phyloP scores from a whole-genome alignment of 2,329 filamentous ascomycete genomes.

The Plectosphaerella sp. region DNA sequence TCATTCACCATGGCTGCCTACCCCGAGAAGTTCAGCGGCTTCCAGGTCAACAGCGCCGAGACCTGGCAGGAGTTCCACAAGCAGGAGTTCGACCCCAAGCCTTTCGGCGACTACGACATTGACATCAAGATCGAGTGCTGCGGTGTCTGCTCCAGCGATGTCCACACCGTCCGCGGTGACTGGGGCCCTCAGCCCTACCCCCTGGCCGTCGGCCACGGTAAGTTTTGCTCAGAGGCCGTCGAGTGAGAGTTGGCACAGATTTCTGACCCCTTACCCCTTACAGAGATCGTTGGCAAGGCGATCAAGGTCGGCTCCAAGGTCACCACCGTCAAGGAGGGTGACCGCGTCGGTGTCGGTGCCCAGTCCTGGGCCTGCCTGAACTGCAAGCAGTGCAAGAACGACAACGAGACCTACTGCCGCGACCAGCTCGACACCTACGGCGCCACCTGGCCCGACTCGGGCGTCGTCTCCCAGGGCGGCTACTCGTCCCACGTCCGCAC shows the following conservation, averaged over 20 bases:
- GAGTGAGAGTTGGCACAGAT: not conserved
- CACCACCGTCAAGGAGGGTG: slow-evolving; percentile 45
- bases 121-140: slow-evolving; percentile 70
- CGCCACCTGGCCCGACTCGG: slow-evolving; percentile 41
- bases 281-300: slow-evolving; percentile 41
- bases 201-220: slow-evolving; percentile 49
- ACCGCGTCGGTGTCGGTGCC: slow-evolving; percentile 54
- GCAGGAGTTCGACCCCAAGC: slow-evolving; percentile 66
- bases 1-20: slow-evolving; percentile 39
- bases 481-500: slow-evolving; percentile 52
- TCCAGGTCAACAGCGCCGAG: slow-evolving; percentile 51
- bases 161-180: slow-evolving; percentile 52
- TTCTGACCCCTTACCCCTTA: not conserved
- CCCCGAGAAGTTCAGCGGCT: slow-evolving; percentile 57
- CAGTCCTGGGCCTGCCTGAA: slow-evolving; percentile 46
- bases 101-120: slow-evolving; percentile 65
- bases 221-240: slow-evolving; percentile 15
- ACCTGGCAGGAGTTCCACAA: slow-evolving; percentile 60
- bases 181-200: slow-evolving; percentile 50
- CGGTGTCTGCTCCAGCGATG: slow-evolving; percentile 57
- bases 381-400: slow-evolving; percentile 32
- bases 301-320: slow-evolving; percentile 37
- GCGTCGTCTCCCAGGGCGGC: slow-evolving; percentile 57
- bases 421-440: slow-evolving; percentile 42
- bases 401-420: slow-evolving; percentile 35